Evolutionary conservation across 163 green algal species (phyloP), one percentile per base, ranked within the genome.

Genomic region (Coccomyxa subellipsoidea): DNA sequence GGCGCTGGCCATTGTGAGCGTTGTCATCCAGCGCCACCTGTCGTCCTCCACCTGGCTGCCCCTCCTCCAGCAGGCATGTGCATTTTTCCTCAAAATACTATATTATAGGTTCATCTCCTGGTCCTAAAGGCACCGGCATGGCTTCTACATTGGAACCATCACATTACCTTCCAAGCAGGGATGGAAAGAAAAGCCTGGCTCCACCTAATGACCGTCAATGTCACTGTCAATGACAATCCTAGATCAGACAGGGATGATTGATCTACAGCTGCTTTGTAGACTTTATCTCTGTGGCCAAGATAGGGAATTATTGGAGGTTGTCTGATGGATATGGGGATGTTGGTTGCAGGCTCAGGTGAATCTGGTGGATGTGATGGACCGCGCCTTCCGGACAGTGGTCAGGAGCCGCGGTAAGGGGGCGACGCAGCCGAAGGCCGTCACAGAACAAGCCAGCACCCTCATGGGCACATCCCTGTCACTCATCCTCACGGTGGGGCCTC

Each of bases 361-460:
- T 66, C 29, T 80, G 76, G 76, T 80, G 38, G n/a, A 80, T 36
- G 31, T 80, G 3, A 2, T 80, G 76, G 76, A 80, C 8, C 18
- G 1, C 15, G 37, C 38, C 6, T 35, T 80, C 29, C 31, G 69
- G 39, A 12, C 0, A 18, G 25, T 69, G 3, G 38, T 34, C 21
- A 78, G 72, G 15, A 59, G 72, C 36, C 37, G 25, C 25, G 69
- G 15, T 12, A 76, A 78, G 72, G 27, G n/a, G n/a, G n/a, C n/a
- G n/a, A n/a, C 37, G 76, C 31, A 38, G 1, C 36, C 38, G 34
- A 69, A 69, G 38, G 76, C 38, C 10, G 29, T 38, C 5, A 69
- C 37, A 69, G 34, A 40, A 8, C n/a, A 77, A 31, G 70, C 70
- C 70, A 47, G 70, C 27, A 31, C 8, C 1, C 29, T 77, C 0